Base-by-base conservation (phyloP, 2,329 filamentous ascomycete genomes). In the Neurospora crassa region DNA sequence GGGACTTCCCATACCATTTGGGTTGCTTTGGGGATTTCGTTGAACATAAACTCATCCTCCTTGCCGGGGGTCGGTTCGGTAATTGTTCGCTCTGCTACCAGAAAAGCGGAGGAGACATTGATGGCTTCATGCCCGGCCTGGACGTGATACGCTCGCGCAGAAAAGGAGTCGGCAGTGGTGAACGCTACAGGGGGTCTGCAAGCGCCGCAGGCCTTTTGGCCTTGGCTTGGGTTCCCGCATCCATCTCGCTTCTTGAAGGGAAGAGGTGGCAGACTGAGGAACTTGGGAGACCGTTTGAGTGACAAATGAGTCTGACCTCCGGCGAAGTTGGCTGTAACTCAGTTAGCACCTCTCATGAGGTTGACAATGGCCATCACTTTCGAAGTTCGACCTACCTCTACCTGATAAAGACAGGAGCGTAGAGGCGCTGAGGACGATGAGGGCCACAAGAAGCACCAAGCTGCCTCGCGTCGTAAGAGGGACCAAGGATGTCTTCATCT, bases 21-120 rank as follows among this genome's bases (percentile, higher is more conserved):
- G 1, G 16, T 43, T 1, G 42, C 42, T n/a, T n/a, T 0, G 5
- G 14, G 1, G 0, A 43, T n/a, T 16, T 43, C 42, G 7, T 3
- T 3, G 42, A n/a, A 0, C 42, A n/a, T 43, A 18, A 43, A 43
- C 0, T 0, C 0, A 43, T 43, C 7, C 0, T 43, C 42, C 0
- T n/a, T 3, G 18, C 42, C 42, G 16, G 42, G 42, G 2, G 42
- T n/a, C 16, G 42, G 42, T 43, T 43, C 42, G 18, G 42, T 43
- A 10, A 43, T 43, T 43, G 3, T 43, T 5, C 41, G 41, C 41
- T 2, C 41, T 6, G 16, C 6, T 18, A 43, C n/a, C n/a, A n/a
- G n/a, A n/a, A n/a, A n/a, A n/a, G n/a, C n/a, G n/a, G n/a, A n/a
- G n/a, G n/a, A n/a, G n/a, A n/a, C n/a, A n/a, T n/a, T n/a, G n/a